Base-by-base conservation (phyloP, 208 protist genomes). In the Acanthamoeba polyphaga region DNA sequence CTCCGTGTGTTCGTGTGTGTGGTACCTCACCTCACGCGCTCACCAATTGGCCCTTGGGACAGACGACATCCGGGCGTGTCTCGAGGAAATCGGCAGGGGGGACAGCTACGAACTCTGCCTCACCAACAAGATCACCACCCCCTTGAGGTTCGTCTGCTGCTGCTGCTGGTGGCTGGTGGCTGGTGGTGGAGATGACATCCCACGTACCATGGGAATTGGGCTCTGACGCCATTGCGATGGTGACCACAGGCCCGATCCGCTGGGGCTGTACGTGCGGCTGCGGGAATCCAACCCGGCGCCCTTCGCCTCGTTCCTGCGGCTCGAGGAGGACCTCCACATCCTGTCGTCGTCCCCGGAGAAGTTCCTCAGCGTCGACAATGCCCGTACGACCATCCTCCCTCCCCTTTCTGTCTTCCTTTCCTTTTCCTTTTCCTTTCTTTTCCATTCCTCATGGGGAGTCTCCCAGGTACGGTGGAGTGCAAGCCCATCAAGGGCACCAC, bases 401-500 rank as follows among this genome's bases (percentile, higher is more conserved):
- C n/a, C n/a, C n/a, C n/a, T n/a, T n/a, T n/a, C n/a, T n/a, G n/a
- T n/a, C n/a, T n/a, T n/a, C n/a, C n/a, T n/a, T n/a, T n/a, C n/a
- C n/a, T n/a, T n/a, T n/a, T n/a, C n/a, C n/a, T n/a, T n/a, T n/a
- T n/a, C n/a, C n/a, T n/a, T n/a, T n/a, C n/a, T n/a, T n/a, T n/a
- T n/a, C 12, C n/a, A n/a, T n/a, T n/a, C n/a, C n/a, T n/a, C n/a
- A n/a, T n/a, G n/a, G n/a, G n/a, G n/a, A n/a, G n/a, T n/a, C n/a
- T n/a, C 22, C 12, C 87, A 8, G 58, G 95, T 22, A 3, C 32
- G 2, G 93, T 96, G 24, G 95, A 97, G 82, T 96, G 46, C 34
- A 97, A 97, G 76, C 97, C 97, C 8, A 97, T 97, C 85, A 97
- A 97, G 85, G 97, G 96, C 43, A 96, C 95, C 34, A 38, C 55